These are phyloP conservation scores for Colletotrichum musae DNA, from an alignment of 2,329 filamentous ascomycete species.

Conservation along the genomic window DNA sequence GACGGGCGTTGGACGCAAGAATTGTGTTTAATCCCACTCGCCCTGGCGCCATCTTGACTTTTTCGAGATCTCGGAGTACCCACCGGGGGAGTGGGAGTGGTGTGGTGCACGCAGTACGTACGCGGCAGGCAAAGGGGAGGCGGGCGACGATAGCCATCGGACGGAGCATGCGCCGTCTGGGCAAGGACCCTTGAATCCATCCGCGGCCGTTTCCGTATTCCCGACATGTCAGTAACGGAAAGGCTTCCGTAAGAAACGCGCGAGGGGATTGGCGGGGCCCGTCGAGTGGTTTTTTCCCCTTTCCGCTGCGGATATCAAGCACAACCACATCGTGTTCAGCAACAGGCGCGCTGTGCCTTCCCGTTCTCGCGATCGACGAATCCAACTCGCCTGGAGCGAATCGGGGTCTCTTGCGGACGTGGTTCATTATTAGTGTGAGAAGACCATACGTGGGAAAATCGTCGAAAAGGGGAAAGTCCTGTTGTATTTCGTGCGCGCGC, in stretches of 20 bases:
- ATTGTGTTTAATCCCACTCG: background rate
- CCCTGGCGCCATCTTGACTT: background rate
- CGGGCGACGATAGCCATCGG: background rate
- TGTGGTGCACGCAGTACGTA: background rate
- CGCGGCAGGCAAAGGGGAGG: constrained; percentile 17
- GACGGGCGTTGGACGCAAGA: constrained; percentile 30
- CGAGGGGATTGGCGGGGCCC: background rate
- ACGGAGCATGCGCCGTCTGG: constrained; percentile 16
- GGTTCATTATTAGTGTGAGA: too few species aligned
- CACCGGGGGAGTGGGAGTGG: background rate
- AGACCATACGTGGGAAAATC: background rate
- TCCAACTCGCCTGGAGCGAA: background rate
- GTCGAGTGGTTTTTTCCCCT: too few species aligned
- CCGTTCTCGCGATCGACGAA: background rate
- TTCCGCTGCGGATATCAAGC: too few species aligned
- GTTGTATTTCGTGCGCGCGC: background rate
- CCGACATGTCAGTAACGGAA: background rate
- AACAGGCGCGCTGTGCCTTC: too few species aligned
- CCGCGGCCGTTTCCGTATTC: too few species aligned
- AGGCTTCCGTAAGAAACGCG: background rate
- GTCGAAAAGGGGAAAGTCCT: constrained; percentile 13
- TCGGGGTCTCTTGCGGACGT: too few species aligned
- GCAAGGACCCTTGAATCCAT: background rate
- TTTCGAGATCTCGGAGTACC: background rate
- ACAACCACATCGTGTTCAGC: too few species aligned